Percentiles rank a stretch among this genome's conserved stretches.
These are phyloP conservation scores for Chlorociboria aeruginascens DNA, from an alignment of 495 filamentous ascomycete species.

Conservation along the genomic window DNA sequence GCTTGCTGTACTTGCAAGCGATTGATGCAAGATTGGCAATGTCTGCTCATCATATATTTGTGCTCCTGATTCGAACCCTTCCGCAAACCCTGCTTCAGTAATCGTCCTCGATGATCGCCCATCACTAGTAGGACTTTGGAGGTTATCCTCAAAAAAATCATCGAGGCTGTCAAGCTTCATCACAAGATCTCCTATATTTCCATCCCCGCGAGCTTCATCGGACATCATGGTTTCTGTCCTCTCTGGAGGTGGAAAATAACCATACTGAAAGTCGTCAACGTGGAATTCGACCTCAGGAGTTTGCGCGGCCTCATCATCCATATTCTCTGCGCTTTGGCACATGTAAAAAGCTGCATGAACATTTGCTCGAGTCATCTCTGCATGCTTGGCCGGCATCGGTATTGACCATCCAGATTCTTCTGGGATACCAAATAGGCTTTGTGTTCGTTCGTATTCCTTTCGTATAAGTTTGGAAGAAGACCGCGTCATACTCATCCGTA, in stretches of 20 bases:
- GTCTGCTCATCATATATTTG: constrained; percentile 92
- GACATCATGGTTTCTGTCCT: constrained; percentile 86
- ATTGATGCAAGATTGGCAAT: constrained; percentile 78
- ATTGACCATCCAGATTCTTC: constrained; percentile 95
- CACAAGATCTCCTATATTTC: constrained; percentile 72
- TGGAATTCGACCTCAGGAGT: constrained; percentile 89
- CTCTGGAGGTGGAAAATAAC: constrained; percentile 58
- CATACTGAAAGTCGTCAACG: constrained; percentile 71
- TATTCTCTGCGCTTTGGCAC: constrained; percentile 52
- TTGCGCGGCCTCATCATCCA: constrained; percentile 44
- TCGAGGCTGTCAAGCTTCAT: constrained; percentile 87
- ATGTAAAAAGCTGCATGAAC: constrained; percentile 97
- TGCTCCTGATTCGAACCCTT: constrained; percentile 56
- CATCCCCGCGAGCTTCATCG: constrained; percentile 63
- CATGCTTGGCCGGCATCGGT: constrained; percentile 82
- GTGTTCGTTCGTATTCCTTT: constrained; percentile 88
- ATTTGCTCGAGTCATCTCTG: constrained; percentile 70
- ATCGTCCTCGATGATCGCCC: constrained; percentile 49
- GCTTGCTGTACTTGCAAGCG: constrained; percentile 57
- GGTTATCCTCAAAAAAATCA: constrained; percentile 75
- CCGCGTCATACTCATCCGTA: constrained; percentile 93
- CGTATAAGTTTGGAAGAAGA: constrained; percentile 69
- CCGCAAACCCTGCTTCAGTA: constrained; percentile 45
- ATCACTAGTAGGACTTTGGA: constrained; percentile 39
- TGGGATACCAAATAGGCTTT: constrained; percentile 92